These are phyloP conservation scores for Apiotrichum montevideense DNA, from an alignment of 1,284 basidiomycete genomes.

Conservation along the genomic window DNA sequence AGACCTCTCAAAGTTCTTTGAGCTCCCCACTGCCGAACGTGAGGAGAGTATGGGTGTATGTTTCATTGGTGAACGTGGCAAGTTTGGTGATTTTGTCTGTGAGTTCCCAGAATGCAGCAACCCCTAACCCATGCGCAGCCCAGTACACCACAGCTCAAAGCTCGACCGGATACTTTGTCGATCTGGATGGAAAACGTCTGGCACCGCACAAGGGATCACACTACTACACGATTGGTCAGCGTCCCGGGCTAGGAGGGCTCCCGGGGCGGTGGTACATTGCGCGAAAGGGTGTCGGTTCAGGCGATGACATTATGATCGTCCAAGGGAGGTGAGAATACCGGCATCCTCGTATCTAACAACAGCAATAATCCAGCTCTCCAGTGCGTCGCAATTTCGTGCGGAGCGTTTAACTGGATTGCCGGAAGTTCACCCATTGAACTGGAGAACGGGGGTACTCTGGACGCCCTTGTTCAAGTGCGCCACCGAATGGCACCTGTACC, in stretches of 20 bases:
- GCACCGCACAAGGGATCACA: constrained; percentile 72
- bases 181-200: constrained; percentile 55
- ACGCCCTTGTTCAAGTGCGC: constrained; percentile 60
- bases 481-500: constrained; percentile 59
- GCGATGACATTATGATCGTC: constrained; percentile 61
- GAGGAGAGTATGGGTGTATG: constrained; percentile 95
- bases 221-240: constrained; percentile 82
- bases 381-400: constrained; percentile 50
- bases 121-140: constrained; percentile 49
- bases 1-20: constrained; percentile 62
- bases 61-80: constrained; percentile 77
- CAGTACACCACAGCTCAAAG: constrained; percentile 67
- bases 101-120: constrained; percentile 9
- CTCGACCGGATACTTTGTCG: constrained; percentile 58
- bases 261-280: constrained; percentile 66
- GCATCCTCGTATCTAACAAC: constrained; percentile 1
- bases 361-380: constrained; percentile 64
- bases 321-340: constrained; percentile 55
- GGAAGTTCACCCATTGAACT: constrained; percentile 54
- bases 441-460: constrained; percentile 49
- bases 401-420: constrained; percentile 65
- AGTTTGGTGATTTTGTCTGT: constrained; percentile 73
- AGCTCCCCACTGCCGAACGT: constrained; percentile 69
- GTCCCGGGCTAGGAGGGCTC: constrained; percentile 62
- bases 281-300: constrained; percentile 61